phyloP scores from a whole-genome alignment of 352 stramenopile genomes.

The Lagenidium giganteum region DNA sequence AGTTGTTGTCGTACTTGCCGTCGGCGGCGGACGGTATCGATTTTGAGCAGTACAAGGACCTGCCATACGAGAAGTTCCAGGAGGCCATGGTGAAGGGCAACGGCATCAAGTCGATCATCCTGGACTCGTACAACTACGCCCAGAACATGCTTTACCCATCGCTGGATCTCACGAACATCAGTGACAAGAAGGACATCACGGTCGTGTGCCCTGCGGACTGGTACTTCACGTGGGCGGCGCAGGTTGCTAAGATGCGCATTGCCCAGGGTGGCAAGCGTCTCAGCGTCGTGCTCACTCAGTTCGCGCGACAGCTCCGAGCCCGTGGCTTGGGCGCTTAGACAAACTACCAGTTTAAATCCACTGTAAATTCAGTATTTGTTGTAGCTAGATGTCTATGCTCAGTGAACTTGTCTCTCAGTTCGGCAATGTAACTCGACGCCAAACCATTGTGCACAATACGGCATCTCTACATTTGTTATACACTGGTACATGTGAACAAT shows the following conservation, averaged over 20 bases:
- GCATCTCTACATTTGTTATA: no score
- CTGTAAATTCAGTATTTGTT: no score
- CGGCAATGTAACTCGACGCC: no score
- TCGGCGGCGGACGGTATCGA: slow-evolving; percentile 9
- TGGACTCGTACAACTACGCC: slow-evolving; percentile 45
- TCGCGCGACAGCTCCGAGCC: slow-evolving; percentile 17
- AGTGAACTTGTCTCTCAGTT: no score
- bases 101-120: slow-evolving; percentile 22
- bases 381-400: no score
- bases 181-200: no score
- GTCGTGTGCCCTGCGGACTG: slow-evolving; percentile 9
- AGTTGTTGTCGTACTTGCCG: slow-evolving; percentile 20
- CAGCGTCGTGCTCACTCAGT: slow-evolving; percentile 19
- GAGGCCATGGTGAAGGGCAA: slow-evolving; percentile 22
- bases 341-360: no score
- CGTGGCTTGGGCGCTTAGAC: no score
- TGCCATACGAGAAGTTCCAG: slow-evolving; percentile 23
- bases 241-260: slow-evolving; percentile 17
- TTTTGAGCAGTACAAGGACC: slow-evolving; percentile 7
- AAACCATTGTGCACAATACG: no score
- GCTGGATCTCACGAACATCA: slow-evolving; percentile 26
- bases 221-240: slow-evolving; percentile 10
- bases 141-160: slow-evolving; percentile 28
- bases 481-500: no score
- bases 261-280: slow-evolving; percentile 21